Evolutionary conservation across 2,329 filamentous ascomycete genomes (phyloP), one percentile per base, ranked within the genome.

Genomic region (Nemania serpens): DNA sequence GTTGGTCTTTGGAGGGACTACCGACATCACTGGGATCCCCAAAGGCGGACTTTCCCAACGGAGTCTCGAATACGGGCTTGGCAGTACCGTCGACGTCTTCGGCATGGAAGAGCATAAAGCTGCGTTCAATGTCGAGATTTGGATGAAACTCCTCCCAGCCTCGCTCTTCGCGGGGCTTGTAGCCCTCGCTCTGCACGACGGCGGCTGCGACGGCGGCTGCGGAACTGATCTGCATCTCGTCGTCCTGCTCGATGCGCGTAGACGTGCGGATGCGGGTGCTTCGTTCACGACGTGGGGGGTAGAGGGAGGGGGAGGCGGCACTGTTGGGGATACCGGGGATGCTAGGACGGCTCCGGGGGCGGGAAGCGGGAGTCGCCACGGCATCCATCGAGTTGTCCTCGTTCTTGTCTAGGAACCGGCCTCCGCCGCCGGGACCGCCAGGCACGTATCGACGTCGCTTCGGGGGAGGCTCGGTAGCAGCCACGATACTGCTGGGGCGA

Each of bases 111-210:
- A 97, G 82, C 67, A 89, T 86, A 66, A 97, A 89, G 3, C 85
- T 86, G 12, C 84, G 84, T 58, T 97, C 92, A 50, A 97, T 93
- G 77, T 98, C 93, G 54, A 99, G 85, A 70, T 97, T 91, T 0
- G 92, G 93, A 75, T 99, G 95, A 66, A 98, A 98, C 74, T 99
- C 95, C 72, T 97, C 93, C 93, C 94, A 99, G 54, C 92, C 91
- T 64, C 94, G 88, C 79, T 99, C 95, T 77, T 99, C 95, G 71
- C 95, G 85, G 34, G 95, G 95, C 75, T 99, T 99, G 78, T 98
- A 98, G 52, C 94, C 93, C 79, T 98, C 95, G 70, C 88, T 93
- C 73, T 97, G 93, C 68, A 92, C 91, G 61, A 95, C 90, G 3
- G 91, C 90, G 5, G 92, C 93, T 52, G 93, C 91, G 22, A 93